A percentile compares a stretch with the other conserved stretches of the same genome.
Evolutionary conservation across 2,329 filamentous ascomycete genomes (phyloP).

Genomic region (Parascedosporium putredinis): DNA sequence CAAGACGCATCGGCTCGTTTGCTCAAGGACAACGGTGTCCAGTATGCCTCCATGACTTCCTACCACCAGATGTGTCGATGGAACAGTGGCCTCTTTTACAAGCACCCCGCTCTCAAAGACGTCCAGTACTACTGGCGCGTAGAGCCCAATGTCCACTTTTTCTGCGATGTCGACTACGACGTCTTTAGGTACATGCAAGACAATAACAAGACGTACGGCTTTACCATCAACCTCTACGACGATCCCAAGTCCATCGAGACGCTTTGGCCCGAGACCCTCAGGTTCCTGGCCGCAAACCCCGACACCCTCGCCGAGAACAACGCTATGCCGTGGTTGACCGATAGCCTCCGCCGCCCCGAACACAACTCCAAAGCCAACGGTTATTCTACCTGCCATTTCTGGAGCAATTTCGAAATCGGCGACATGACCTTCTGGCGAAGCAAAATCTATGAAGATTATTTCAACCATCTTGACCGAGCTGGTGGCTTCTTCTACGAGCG

Average conservation of each 20-base stretch:
- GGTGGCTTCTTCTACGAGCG: conserved; percentile 98
- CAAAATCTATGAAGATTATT: conserved; percentile 87
- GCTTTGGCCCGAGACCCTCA: conserved; percentile 90
- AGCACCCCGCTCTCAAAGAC: conserved; percentile 76
- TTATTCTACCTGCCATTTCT: conserved; percentile 98
- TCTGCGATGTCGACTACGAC: conserved; percentile 97
- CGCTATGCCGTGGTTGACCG: conserved; percentile 78
- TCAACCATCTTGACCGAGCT: conserved; percentile 84
- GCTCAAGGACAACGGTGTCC: conserved; percentile 73
- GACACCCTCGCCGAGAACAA: conserved; percentile 75
- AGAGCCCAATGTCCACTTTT: conserved; percentile 97
- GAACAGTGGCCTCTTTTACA: conserved; percentile 98
- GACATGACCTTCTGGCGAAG: conserved; percentile 90
- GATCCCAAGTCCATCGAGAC: conserved; percentile 74
- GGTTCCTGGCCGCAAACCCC: conserved; percentile 79
- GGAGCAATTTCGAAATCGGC: conserved; percentile 96
- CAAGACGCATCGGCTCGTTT: conserved; percentile 77
- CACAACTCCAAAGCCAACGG: conserved; percentile 76
- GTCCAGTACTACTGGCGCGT: conserved; percentile 96
- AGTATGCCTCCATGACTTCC: conserved; percentile 79
- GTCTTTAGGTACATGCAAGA: conserved; percentile 98
- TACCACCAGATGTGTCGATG: conserved; percentile 99
- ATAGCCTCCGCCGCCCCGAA: conserved; percentile 63
- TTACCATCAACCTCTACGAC: conserved; percentile 96
- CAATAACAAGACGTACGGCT: conserved; percentile 97